Evolutionary conservation across 805 yeast genomes (phyloP), one percentile per base, ranked within the genome.

Genomic region (Yueomyces sp.): DNA sequence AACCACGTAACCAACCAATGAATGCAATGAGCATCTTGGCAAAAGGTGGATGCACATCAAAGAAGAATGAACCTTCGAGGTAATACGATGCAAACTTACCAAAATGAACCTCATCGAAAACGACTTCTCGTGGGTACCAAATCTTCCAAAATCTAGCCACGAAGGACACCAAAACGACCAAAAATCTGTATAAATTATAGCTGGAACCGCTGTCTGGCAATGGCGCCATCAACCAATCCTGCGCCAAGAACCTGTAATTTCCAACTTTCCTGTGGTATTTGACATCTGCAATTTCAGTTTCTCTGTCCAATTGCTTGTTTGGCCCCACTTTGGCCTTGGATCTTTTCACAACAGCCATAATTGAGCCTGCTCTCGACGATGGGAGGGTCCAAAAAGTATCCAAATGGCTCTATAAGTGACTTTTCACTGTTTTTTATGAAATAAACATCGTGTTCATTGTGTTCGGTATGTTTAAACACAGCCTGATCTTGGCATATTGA

Each of bases 21-120:
- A 79, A 72, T 0, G 97, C 97, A 64, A 90, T 85, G 52, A 88
- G 70, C 60, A 92, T 70, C 62, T 92, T 92, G 44, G 95, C 98
- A 63, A 92, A 85, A 27, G 99, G 99, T 7, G 99, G 99, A 65
- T 92, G 99, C 42, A 92, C 77, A 65, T 92, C 99, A 57, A 92
- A 92, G 63, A 86, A 92, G 63, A 85, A 92, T 0, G 95, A 82
- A 49, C 95, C 73, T 63, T 90, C 84, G 47, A 90, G 66, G 63
- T 90, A 90, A 64, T 83, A 81, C 2, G 86, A 76, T 5, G 90
- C 90, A 60, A 83, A 83, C 55, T 83, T 83, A 36, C 94, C 94
- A 55, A 84, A 84, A 61, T 84, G 94, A 26, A 82, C 92, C 58
- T 84, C 94, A 64, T 84, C 94, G 53, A 84, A 84, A 3, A 84